Conservation (phyloP, 306 rosid species). For the Corylus avellana region DNA sequence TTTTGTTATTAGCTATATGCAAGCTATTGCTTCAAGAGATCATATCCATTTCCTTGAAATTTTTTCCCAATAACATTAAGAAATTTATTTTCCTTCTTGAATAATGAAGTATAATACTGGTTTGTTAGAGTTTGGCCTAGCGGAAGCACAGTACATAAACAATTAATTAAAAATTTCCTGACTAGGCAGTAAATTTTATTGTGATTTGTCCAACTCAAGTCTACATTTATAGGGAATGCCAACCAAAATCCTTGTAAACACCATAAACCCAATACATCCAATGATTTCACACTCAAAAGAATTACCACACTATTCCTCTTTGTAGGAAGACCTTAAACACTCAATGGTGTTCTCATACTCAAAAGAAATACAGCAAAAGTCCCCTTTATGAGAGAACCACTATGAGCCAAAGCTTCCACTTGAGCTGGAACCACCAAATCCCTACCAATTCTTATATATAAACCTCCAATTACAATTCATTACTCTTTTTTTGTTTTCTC, state of each 20-base stretch:
- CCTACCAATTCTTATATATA: background rate
- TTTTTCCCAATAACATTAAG: background rate
- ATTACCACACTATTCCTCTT: too few species aligned
- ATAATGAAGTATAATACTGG: background rate
- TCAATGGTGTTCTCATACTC: too few species aligned
- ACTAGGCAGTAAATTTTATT: background rate
- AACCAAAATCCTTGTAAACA: background rate
- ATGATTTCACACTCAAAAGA: too few species aligned
- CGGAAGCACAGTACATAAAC: background rate
- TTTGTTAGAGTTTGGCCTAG: background rate
- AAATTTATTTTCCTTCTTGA: background rate
- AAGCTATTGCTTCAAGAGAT: background rate
- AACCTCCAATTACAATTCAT: background rate
- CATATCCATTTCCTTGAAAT: background rate
- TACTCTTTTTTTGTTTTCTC: background rate
- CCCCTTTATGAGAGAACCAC: background rate
- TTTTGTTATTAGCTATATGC: background rate
- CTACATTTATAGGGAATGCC: background rate
- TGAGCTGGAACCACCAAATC: background rate
- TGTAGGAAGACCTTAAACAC: too few species aligned
- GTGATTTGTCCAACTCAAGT: background rate
- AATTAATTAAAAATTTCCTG: background rate
- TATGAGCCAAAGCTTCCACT: background rate
- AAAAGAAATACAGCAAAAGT: background rate
- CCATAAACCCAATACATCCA: background rate